These are phyloP conservation scores for Penicillium hesseltinei DNA, from an alignment of 2,329 filamentous ascomycete genomes.

Conservation along the genomic window DNA sequence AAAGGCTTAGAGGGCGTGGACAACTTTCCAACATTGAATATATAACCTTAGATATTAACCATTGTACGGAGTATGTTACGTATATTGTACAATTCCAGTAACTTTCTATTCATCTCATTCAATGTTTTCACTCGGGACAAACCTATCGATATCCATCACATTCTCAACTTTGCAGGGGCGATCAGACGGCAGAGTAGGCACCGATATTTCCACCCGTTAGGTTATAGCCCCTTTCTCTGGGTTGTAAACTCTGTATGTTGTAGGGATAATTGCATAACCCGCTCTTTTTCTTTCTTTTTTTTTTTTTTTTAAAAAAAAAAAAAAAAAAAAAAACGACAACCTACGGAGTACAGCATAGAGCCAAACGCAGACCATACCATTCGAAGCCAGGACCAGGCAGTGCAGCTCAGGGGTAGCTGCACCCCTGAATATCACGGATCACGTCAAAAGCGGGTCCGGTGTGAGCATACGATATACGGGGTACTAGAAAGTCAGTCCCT, in stretches of 20 bases:
- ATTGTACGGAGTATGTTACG: not conserved
- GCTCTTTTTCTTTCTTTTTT: no score
- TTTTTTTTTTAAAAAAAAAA: no score
- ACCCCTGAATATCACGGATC: conserved; percentile 5
- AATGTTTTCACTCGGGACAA: not conserved
- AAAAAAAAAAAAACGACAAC: not conserved
- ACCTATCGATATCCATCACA: not conserved
- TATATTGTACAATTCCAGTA: not conserved
- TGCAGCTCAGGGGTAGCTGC: not conserved
- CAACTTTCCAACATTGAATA: not conserved
- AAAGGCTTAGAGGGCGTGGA: not conserved
- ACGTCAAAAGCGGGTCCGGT: not conserved
- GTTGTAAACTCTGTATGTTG: no score
- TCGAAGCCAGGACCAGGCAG: not conserved
- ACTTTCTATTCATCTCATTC: not conserved
- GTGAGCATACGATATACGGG: not conserved
- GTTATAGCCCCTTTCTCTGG: no score
- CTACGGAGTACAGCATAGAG: not conserved
- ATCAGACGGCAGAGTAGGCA: conserved; percentile 3
- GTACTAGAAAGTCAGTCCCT: not conserved
- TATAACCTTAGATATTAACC: not conserved
- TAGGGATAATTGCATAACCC: not conserved
- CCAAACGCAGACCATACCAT: not conserved
- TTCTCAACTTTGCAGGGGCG: not conserved
- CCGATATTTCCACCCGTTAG: not conserved